phyloP scores from a whole-genome alignment of 2,329 filamentous ascomycete genomes.

The Stachybotrys elegans region DNA sequence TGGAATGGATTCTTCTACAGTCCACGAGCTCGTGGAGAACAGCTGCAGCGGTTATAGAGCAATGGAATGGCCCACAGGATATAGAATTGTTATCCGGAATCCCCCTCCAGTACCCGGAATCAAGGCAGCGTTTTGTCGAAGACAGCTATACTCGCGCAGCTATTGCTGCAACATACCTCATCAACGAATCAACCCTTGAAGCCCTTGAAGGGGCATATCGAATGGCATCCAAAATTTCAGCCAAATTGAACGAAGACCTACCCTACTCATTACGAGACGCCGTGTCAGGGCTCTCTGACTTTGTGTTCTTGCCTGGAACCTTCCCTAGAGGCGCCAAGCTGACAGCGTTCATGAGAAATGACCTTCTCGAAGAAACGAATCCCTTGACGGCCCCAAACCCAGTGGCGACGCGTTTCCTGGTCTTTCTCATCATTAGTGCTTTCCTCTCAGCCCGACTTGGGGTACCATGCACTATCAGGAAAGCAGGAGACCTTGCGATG shows the following conservation, averaged over 20 bases:
- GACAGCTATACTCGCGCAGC: conserved; percentile 62
- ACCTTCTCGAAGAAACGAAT: conserved; percentile 56
- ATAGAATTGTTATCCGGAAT: conserved; percentile 61
- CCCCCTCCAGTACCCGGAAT: conserved; percentile 53
- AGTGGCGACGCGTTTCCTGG: conserved; percentile 52
- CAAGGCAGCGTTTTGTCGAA: conserved; percentile 55
- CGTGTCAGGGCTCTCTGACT: conserved; percentile 35
- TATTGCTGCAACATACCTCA: conserved; percentile 62
- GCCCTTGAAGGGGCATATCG: conserved; percentile 56
- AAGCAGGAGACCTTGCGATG: conserved; percentile 59
- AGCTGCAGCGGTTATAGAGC: conserved; percentile 58
- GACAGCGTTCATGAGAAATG: conserved; percentile 26
- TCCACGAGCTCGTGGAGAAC: conserved; percentile 56
- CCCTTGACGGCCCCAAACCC: conserved; percentile 57
- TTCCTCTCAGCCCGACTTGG: conserved; percentile 50
- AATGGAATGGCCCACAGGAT: conserved; percentile 71
- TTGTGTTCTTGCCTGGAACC: conserved; percentile 24
- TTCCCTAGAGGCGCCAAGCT: conserved; percentile 18
- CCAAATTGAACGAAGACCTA: conserved; percentile 54
- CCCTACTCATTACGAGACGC: conserved; percentile 46
- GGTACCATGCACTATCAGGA: conserved; percentile 43
- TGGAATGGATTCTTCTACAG: conserved; percentile 60
- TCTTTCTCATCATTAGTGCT: conserved; percentile 58
- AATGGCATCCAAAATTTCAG: conserved; percentile 51
- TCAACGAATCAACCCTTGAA: conserved; percentile 54